Evolutionary conservation across 2,329 filamentous ascomycete species (phyloP).

Genomic region (Colletotrichum sansevieriae): DNA sequence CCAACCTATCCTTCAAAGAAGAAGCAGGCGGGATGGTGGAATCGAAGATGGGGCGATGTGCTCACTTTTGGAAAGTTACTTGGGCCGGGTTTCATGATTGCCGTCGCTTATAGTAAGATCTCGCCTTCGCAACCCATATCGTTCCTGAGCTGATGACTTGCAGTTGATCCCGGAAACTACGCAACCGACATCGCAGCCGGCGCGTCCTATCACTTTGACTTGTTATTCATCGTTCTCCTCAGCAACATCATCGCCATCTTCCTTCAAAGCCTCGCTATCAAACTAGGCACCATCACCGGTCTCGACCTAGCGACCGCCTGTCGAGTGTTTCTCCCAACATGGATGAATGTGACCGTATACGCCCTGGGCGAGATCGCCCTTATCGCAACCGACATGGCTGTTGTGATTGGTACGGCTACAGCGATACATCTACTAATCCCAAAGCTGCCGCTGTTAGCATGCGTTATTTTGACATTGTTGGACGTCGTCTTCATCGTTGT

Average conservation of each 20-base stretch:
- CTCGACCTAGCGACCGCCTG: constrained; percentile 77
- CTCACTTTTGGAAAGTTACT: constrained; percentile 55
- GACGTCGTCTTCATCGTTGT: constrained; percentile 77
- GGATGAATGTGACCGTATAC: constrained; percentile 74
- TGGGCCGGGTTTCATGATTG: constrained; percentile 76
- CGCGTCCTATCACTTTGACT: constrained; percentile 72
- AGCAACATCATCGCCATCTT: constrained; percentile 80
- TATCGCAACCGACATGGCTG: constrained; percentile 78
- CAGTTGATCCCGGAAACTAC: constrained; percentile 75
- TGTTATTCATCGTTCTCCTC: constrained; percentile 77
- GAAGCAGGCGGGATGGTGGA: constrained; percentile 3
- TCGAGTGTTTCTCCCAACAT: constrained; percentile 73
- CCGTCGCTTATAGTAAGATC: constrained; percentile 67
- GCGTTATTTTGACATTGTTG: constrained; percentile 75
- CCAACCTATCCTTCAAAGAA: neutral
- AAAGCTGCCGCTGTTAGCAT: constrained; percentile 73
- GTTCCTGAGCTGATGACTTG: neutral
- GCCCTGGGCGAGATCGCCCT: constrained; percentile 75
- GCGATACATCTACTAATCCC: constrained; percentile 75
- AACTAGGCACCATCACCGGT: constrained; percentile 77
- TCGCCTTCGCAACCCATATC: neutral
- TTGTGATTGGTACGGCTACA: constrained; percentile 80
- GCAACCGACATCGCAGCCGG: constrained; percentile 78
- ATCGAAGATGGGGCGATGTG: constrained; percentile 14
- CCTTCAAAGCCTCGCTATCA: constrained; percentile 77